These are phyloP conservation scores for Priceomyces haplophilus DNA, from an alignment of 805 yeast genomes.

Conservation along the genomic window DNA sequence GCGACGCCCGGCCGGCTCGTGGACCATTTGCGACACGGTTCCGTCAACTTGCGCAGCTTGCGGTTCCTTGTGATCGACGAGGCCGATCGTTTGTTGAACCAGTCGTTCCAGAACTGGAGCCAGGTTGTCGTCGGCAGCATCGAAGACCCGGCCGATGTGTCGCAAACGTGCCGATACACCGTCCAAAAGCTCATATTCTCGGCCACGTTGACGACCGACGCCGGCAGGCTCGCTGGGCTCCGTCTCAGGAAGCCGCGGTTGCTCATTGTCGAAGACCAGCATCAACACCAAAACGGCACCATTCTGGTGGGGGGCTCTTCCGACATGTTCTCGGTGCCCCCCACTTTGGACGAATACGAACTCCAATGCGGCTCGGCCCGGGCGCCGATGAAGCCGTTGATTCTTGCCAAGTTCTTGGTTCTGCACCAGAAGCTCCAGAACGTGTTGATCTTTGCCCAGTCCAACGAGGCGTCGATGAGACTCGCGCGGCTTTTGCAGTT, in stretches of 20 bases:
- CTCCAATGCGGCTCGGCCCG: slow-evolving; percentile 37
- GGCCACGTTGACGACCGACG: slow-evolving; percentile 92
- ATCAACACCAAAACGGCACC: too few relatives aligned
- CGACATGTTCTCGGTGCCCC: slow-evolving; percentile 63
- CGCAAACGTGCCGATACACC: slow-evolving; percentile 32
- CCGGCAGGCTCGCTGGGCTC: slow-evolving; percentile 76
- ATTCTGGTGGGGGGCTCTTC: too few relatives aligned
- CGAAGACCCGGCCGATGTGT: slow-evolving; percentile 19
- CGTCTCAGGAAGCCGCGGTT: slow-evolving; percentile 70
- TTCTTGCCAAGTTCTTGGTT: slow-evolving; percentile 55
- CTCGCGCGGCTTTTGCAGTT: slow-evolving; percentile 58
- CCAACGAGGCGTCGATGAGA: slow-evolving; percentile 86
- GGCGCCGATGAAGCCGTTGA: slow-evolving; percentile 66
- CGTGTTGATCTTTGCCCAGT: slow-evolving; percentile 63
- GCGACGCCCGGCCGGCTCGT: slow-evolving; percentile 80
- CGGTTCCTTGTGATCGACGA: slow-evolving; percentile 72
- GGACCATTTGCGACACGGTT: slow-evolving; percentile 54
- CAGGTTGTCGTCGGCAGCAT: slow-evolving; percentile 46
- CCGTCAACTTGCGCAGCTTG: slow-evolving; percentile 50
- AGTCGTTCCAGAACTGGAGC: slow-evolving; percentile 93
- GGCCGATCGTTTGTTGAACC: slow-evolving; percentile 79
- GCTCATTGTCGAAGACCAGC: slow-evolving; percentile 66
- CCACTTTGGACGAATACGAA: slow-evolving; percentile 45
- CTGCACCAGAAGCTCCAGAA: slow-evolving; percentile 28
- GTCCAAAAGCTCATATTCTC: slow-evolving; percentile 74